Percentiles rank a stretch among this genome's conserved stretches.
These are phyloP conservation scores for Orbilia blumenaviensis DNA, from an alignment of 2,329 filamentous ascomycete species.

Conservation along the genomic window DNA sequence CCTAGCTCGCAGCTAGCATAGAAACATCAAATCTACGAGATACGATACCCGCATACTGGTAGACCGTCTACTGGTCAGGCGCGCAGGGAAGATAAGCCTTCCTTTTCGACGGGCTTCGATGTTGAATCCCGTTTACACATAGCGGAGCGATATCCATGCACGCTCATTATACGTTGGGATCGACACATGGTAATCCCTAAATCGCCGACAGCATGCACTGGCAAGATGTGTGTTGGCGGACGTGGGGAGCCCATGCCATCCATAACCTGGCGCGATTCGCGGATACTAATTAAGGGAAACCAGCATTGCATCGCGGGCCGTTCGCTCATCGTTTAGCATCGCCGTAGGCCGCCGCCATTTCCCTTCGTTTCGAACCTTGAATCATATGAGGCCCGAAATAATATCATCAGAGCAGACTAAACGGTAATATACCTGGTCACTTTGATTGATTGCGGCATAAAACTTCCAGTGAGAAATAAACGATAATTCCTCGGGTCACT, in stretches of 20 bases:
- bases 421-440: background rate
- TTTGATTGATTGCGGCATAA: slow-evolving; percentile 30
- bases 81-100: slow-evolving; percentile 21
- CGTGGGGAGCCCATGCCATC: slow-evolving; percentile 36
- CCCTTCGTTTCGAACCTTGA: slow-evolving; percentile 7
- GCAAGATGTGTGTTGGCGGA: slow-evolving; percentile 49
- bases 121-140: slow-evolving; percentile 19
- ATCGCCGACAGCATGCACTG: slow-evolving; percentile 50
- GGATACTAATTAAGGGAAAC: slow-evolving; percentile 41
- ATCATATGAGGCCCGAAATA: slow-evolving; percentile 18
- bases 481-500: slow-evolving; percentile 45
- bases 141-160: slow-evolving; percentile 19
- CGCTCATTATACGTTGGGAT: slow-evolving; percentile 50
- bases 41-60: slow-evolving; percentile 23
- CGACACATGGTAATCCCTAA: slow-evolving; percentile 52
- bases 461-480: slow-evolving; percentile 17
- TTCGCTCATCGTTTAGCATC: slow-evolving; percentile 25
- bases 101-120: slow-evolving; percentile 33
- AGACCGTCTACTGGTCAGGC: slow-evolving; percentile 28
- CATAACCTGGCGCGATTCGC: background rate
- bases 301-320: slow-evolving; percentile 7
- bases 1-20: background rate
- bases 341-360: slow-evolving; percentile 37
- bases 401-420: background rate
- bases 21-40: slow-evolving; percentile 7